phyloP scores from a whole-genome alignment of 345 rosid species.

The Lumnitzera racemosa region DNA sequence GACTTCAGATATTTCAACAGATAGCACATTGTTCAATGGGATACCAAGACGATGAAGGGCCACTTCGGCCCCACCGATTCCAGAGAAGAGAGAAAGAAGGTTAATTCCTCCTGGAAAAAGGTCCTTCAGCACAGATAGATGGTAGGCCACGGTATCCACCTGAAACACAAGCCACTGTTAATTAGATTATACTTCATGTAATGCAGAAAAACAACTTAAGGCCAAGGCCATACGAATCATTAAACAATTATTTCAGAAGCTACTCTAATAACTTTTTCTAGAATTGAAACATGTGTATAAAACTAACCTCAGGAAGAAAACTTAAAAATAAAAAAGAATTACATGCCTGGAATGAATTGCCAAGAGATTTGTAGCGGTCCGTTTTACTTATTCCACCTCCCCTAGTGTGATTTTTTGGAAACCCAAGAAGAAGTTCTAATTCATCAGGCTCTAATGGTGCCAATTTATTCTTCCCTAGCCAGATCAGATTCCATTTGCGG shows the following conservation, averaged over 20 bases:
- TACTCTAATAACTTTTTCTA: too few species aligned
- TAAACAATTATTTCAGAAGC: neutral
- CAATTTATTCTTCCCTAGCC: slow-evolving; percentile 83
- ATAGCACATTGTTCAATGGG: slow-evolving; percentile 55
- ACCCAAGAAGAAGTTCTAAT: slow-evolving; percentile 79
- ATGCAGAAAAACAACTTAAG: neutral
- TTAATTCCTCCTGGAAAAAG: slow-evolving; percentile 60
- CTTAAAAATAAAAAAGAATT: too few species aligned
- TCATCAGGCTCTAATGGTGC: slow-evolving; percentile 94
- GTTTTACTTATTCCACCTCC: slow-evolving; percentile 92
- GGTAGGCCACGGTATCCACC: slow-evolving; percentile 96
- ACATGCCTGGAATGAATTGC: slow-evolving; percentile 84
- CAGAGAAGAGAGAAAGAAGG: slow-evolving; percentile 79
- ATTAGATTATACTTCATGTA: too few species aligned
- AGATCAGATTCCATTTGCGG: slow-evolving; percentile 82
- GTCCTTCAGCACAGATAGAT: slow-evolving; percentile 57
- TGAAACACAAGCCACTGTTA: slow-evolving; percentile 16
- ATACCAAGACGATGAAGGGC: slow-evolving; percentile 72
- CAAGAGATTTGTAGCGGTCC: slow-evolving; percentile 75
- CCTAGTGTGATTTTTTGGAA: slow-evolving; percentile 85
- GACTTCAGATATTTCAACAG: slow-evolving; percentile 60
- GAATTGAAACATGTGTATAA: too few species aligned
- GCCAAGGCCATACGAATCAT: neutral
- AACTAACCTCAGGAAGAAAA: too few species aligned
- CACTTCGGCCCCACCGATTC: slow-evolving; percentile 94